Evolutionary conservation across 495 filamentous ascomycete genomes (phyloP).

Genomic region (Xylaria venustula): DNA sequence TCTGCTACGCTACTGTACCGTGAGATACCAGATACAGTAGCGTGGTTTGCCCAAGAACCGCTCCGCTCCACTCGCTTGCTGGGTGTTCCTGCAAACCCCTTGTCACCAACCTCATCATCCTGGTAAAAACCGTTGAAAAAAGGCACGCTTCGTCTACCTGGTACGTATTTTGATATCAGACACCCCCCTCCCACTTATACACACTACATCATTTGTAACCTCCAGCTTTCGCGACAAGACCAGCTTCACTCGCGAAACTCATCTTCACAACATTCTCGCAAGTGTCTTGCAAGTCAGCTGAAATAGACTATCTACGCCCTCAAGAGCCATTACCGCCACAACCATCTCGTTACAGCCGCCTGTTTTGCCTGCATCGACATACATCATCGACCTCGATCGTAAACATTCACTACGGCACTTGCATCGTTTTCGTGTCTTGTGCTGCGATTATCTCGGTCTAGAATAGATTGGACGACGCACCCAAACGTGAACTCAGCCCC

Average conservation of each 20-base stretch:
- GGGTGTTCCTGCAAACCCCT: conserved; percentile 15
- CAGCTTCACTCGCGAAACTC: not conserved
- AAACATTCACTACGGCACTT: too few species aligned
- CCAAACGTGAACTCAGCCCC: too few species aligned
- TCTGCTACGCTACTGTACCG: too few species aligned
- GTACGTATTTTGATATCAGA: conserved; percentile 17
- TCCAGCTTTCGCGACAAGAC: conserved; percentile 4
- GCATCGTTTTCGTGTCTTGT: not conserved
- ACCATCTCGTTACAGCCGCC: too few species aligned
- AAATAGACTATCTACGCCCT: not conserved
- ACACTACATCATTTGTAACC: conserved; percentile 8
- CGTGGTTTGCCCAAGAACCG: not conserved
- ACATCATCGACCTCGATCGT: too few species aligned
- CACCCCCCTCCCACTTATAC: conserved; percentile 1
- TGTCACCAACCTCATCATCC: conserved; percentile 10
- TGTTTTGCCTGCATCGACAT: too few species aligned
- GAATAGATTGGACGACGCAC: too few species aligned
- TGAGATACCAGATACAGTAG: too few species aligned
- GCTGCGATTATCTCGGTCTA: not conserved
- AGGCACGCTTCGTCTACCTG: conserved; percentile 10
- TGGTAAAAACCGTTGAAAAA: conserved; percentile 18
- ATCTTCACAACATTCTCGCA: not conserved
- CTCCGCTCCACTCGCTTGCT: conserved; percentile 10
- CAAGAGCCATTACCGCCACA: too few species aligned
- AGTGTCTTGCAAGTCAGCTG: too few species aligned